Base-by-base conservation (phyloP, 306 rosid genomes). In the Prunus dulcis region DNA sequence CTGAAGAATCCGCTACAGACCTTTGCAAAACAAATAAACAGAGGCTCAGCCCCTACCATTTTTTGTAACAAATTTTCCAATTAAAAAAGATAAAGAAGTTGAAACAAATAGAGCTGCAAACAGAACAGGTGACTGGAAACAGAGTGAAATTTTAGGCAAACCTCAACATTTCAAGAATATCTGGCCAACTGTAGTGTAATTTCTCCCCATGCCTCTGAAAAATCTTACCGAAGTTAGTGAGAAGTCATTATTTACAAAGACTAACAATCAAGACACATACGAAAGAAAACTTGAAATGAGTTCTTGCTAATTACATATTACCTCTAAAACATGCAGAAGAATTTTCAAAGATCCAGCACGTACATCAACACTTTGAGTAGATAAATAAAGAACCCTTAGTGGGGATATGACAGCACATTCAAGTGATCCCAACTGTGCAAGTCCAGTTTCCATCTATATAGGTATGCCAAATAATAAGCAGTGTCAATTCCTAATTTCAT, bases 321-420 rank as follows among this genome's bases (percentile, higher is more conserved):
- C 98, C 98, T 94, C 98, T 70, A 92, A 86, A 84, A 88, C 93
- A 86, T 94, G 98, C 84, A 91, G 93, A 70, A 94, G 98, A 86
- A 94, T 91, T 86, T 90, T 94, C 86, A 94, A 84, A 64, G 98
- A 91, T 67, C 98, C 97, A 81, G 80, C 69, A 73, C 86, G 96
- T 47, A 87, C 88, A 82, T 92, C 98, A 78, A 86, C 79, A 78
- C 84, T 89, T 82, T 90, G 89, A 74, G 89, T 86, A 80, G 98
- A 90, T 78, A 83, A 86, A 82, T 92, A 94, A 51, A 94, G 96
- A 88, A 87, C 88, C 87, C 89, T 86, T 15, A 94, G 77, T 0
- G 96, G 95, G 75, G 96, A 92, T 86, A 94, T 85, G 84, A 85
- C 88, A 80, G 95, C 89, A 79, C 95, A 92, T 79, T 92, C 98